Evolutionary conservation across 2,329 filamentous ascomycete species (phyloP), one percentile per base, ranked within the genome.

Genomic region (Xylariomycetidae sp.): DNA sequence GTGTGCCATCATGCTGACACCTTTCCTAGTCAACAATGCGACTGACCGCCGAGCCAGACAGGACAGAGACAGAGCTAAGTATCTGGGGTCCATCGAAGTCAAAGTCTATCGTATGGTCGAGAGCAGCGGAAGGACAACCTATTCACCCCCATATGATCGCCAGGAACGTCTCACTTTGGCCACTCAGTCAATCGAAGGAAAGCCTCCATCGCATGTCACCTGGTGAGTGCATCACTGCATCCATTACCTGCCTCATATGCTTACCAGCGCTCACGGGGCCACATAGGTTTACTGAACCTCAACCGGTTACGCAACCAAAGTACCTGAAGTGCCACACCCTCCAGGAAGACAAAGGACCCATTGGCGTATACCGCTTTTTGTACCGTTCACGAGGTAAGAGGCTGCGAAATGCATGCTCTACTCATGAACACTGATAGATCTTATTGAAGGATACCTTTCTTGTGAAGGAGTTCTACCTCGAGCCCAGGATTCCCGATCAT

Each of bases 51-150:
- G 25, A 8, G 19, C 19, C 19, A n/a, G 31, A 34, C n/a, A 33
- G 18, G 15, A 43, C 39, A 10, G 28, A 17, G 15, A 37, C 17
- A 10, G 37, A 37, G 37, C 46, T 10, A 36, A 44, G 18, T 28
- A 31, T 5, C n/a, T 52, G 10, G 49, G 48, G 4, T 25, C 31
- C 13, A 47, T 52, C 6, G 34, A 48, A 25, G 37, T 49, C 4
- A 25, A 31, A 22, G 34, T 51, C 10, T 36, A 42, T 25, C 29
- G 35, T 23, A 16, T 23, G 9, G 13, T 14, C 10, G 14, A 23
- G 14, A 10, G 16, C 9, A 16, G 25, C 17, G 5, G 25, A 10
- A 8, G 25, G 8, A 30, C 17, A 10, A 19, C 13, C 16, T 18
- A 15, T 12, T 10, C 19, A 15, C 31, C 35, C 19, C 5, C 7